These are phyloP conservation scores for Colletotrichum eremochloae DNA, from an alignment of 2,329 filamentous ascomycete species.

Conservation along the genomic window DNA sequence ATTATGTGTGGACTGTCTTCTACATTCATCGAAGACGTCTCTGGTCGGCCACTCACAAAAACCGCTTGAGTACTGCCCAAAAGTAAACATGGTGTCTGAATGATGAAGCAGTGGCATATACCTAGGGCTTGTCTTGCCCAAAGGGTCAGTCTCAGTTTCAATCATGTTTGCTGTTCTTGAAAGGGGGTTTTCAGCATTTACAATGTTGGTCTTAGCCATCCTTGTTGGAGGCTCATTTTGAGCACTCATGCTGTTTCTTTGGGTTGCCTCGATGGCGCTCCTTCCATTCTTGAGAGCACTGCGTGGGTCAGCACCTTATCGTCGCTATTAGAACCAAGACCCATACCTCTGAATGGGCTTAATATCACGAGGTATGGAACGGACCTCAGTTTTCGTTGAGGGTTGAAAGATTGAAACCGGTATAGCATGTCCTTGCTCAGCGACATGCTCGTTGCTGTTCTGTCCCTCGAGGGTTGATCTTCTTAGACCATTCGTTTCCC, in stretches of 20 bases:
- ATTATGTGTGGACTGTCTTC: slow-evolving; percentile 5
- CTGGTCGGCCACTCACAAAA: background rate
- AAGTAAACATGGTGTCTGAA: background rate
- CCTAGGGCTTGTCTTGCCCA: background rate
- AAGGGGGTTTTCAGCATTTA: background rate
- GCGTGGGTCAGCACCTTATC: background rate
- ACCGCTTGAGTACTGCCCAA: background rate
- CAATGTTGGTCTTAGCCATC: background rate
- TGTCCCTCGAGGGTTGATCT: background rate
- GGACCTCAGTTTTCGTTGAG: background rate
- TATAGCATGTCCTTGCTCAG: background rate
- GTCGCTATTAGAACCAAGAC: background rate
- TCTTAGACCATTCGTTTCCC: too few species aligned
- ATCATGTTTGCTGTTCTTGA: background rate
- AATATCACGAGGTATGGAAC: background rate
- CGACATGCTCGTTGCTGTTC: background rate
- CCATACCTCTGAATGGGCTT: slow-evolving; percentile 28
- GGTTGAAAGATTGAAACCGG: background rate
- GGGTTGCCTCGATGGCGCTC: background rate
- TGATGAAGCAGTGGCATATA: background rate
- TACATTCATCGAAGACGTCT: slow-evolving; percentile 25
- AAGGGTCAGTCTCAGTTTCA: background rate
- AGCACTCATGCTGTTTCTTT: background rate
- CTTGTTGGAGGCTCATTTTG: too few species aligned
- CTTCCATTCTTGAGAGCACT: slow-evolving; percentile 29